Base-by-base conservation (phyloP, 2,329 filamentous ascomycete species). In the Trichoderma aggressivum region DNA sequence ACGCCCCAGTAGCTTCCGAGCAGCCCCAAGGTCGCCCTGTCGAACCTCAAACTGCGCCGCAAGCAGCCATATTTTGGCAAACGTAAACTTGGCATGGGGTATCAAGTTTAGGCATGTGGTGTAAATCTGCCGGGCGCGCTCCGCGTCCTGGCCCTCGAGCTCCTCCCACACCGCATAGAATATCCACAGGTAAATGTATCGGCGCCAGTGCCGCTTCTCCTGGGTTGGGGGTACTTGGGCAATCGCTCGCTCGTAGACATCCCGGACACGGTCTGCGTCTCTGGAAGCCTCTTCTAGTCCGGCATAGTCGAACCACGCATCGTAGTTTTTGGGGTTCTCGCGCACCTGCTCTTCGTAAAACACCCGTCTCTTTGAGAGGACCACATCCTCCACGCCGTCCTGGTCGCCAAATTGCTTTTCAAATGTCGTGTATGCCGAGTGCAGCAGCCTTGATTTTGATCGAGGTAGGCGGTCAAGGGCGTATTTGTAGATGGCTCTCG, bases 151-250 rank as follows among this genome's bases (percentile, higher is more conserved):
- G 43, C 91, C 91, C 74, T 95, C 91, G 80, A 93, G 90, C 81
- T 99, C 96, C 80, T 98, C 96, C 89, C 92, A 98, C 21, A 98
- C 84, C 11, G 96, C 96, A 81, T 98, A 99, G 82, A 98, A 98
- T 56, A 98, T 89, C 94, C 95, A 99, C 1, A 99, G 87, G 79
- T 98, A 99, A 72, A 99, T 97, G 81, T 99, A 99, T 43, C 96
- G 88, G 75, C 96, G 88, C 96, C 96, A 99, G 80, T 98, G 94
- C 60, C 96, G 89, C 85, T 99, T 99, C 80, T 98, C 96, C 76
- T 97, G 93, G 24, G 94, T 97, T 0, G 96, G 95, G 2, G 96
- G 96, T 16, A 98, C 90, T 78, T 99, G 95, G 6, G 96, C 94
- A 75, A 99, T 97, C 2, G 96, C 96, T 76, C 94, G 89, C 82